Evolutionary conservation across 192 early-diverging fungal genomes (phyloP).

Genomic region (Diversispora epigaea): DNA sequence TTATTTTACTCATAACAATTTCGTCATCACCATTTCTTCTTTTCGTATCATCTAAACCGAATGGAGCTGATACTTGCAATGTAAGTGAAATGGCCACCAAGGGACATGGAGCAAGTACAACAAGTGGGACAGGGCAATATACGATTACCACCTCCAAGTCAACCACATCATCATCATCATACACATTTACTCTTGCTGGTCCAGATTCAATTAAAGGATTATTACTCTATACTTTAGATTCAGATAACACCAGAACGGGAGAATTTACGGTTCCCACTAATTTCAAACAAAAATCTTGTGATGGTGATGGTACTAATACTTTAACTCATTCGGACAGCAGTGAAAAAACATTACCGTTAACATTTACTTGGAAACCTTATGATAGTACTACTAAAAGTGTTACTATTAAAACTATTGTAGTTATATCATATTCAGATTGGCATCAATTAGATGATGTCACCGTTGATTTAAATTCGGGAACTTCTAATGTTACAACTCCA

Average conservation of each 20-base stretch:
- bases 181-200: neutral
- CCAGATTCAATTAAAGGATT: neutral
- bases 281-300: neutral
- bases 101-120: neutral
- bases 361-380: neutral
- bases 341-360: neutral
- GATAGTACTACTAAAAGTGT: neutral
- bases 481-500: neutral
- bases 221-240: conserved; percentile 6
- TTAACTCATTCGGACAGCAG: neutral
- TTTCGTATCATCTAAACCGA: neutral
- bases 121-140: neutral
- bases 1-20: neutral
- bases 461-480: neutral
- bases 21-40: neutral
- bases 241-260: neutral
- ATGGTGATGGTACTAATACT: neutral
- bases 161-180: neutral
- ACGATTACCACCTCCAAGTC: neutral
- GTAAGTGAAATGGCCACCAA: neutral
- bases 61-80: conserved; percentile 22
- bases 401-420: conserved; percentile 6
- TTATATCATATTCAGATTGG: neutral
- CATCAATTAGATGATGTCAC: neutral
- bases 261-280: neutral